Base-by-base conservation (phyloP, 139 green algal genomes). In the Chlorella vulgaris region DNA sequence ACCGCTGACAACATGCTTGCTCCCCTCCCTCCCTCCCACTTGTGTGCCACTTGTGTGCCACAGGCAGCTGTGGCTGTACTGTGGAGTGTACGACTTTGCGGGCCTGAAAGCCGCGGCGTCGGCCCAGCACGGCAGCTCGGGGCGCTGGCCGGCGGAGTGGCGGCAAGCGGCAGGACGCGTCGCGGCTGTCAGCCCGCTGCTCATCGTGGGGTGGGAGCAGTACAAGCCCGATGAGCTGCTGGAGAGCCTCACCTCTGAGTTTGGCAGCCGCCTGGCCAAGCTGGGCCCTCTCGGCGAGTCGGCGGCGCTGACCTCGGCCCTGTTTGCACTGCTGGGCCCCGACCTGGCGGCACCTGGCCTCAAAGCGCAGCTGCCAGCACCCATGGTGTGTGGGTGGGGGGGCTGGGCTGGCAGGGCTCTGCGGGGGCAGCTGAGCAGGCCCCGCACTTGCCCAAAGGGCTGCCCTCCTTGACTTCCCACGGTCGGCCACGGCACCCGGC, bases 31-130 rank as follows among this genome's bases (percentile, higher is more conserved):
- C n/a, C n/a, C n/a, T n/a, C n/a, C n/a, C n/a, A n/a, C n/a, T n/a
- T n/a, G n/a, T n/a, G n/a, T n/a, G n/a, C n/a, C n/a, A n/a, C n/a
- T n/a, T n/a, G n/a, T n/a, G n/a, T n/a, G n/a, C n/a, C n/a, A n/a
- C 51, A 78, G 92, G 42, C 86, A 88, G 67, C 79, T 95, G 3
- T 96, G 93, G 93, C 85, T 96, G 28, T 91, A 94, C 80, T 66
- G 81, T 0, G 86, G 82, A 2, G 69, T 94, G 61, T 88, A 90
- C 83, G 83, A 85, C 69, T 80, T 91, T 73, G 83, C 77, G 21
- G 83, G 76, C 26, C 39, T 88, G 67, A 53, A 38, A 21, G 26
- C 31, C 19, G 26, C 69, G 2, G 50, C 8, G 7, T 21, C 68
- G 40, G 55, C 28, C n/a, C 31, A 19, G 43, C 7, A 73, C 66